Conservation (phyloP, 371 early-diverging fungal genomes). For the Basidiobolus heterosporus region DNA sequence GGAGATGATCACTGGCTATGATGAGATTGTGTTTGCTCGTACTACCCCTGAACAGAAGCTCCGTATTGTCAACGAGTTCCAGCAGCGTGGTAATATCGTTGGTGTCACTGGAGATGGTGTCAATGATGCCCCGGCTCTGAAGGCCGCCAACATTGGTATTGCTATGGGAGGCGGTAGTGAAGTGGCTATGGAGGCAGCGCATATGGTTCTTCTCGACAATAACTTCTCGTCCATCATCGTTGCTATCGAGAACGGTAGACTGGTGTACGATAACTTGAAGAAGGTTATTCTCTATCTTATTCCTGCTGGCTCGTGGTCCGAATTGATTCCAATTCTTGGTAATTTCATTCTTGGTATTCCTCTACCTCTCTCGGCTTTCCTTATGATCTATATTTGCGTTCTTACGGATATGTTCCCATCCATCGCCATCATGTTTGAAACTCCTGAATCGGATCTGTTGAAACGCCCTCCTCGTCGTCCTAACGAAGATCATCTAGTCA, state of each 20-base stretch:
- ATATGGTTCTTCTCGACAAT: slow-evolving; percentile 52
- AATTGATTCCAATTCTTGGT: slow-evolving; percentile 46
- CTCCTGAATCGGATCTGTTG: slow-evolving; percentile 40
- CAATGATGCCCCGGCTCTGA: slow-evolving; percentile 79
- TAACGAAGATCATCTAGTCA: slow-evolving; percentile 34
- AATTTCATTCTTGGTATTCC: slow-evolving; percentile 51
- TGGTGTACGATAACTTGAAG: slow-evolving; percentile 67
- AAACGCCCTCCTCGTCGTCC: slow-evolving; percentile 37
- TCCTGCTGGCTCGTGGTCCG: slow-evolving; percentile 51
- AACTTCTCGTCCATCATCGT: slow-evolving; percentile 52
- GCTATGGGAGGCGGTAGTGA: slow-evolving; percentile 61
- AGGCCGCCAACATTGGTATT: slow-evolving; percentile 61
- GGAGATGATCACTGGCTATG: slow-evolving; percentile 38
- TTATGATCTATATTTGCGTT: slow-evolving; percentile 40
- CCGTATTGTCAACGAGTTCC: slow-evolving; percentile 52
- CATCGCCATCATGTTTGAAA: slow-evolving; percentile 44
- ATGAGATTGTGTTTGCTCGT: slow-evolving; percentile 69
- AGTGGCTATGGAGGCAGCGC: slow-evolving; percentile 62
- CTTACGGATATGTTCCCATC: slow-evolving; percentile 28
- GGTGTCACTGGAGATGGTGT: slow-evolving; percentile 86
- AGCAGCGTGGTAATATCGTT: slow-evolving; percentile 41
- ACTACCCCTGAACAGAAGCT: slow-evolving; percentile 74
- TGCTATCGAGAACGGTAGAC: slow-evolving; percentile 63
- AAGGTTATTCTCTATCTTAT: slow-evolving; percentile 62
- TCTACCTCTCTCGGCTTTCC: slow-evolving; percentile 38